Conservation (phyloP, 495 filamentous ascomycete genomes). For the Aspergillus haitiensis region DNA sequence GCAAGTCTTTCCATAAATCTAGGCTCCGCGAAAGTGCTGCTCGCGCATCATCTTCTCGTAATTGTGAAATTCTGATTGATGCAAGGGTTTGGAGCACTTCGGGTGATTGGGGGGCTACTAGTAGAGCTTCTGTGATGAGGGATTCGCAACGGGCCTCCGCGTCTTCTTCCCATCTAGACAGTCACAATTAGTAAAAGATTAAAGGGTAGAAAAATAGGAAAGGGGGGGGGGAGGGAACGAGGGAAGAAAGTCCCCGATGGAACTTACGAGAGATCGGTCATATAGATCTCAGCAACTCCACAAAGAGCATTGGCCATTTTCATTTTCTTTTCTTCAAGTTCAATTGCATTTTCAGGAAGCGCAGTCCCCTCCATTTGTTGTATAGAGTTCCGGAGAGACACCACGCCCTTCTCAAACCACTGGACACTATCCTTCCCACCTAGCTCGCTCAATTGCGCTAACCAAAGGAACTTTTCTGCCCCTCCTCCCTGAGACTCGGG, state of each 20-base stretch:
- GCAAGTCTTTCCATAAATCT: slow-evolving; percentile 72
- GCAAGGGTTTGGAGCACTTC: slow-evolving; percentile 93
- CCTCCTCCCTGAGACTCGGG: slow-evolving; percentile 69
- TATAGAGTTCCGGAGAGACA: slow-evolving; percentile 65
- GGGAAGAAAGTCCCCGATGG: no score
- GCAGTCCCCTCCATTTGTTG: slow-evolving; percentile 47
- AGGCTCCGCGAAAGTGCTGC: slow-evolving; percentile 75
- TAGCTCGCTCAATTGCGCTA: slow-evolving; percentile 87
- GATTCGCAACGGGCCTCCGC: slow-evolving; percentile 82
- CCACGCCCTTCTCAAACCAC: slow-evolving; percentile 85
- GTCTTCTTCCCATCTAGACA: slow-evolving; percentile 74
- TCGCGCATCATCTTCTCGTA: slow-evolving; percentile 70
- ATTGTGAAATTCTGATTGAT: slow-evolving; percentile 87
- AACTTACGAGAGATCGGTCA: slow-evolving; percentile 83
- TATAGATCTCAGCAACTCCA: slow-evolving; percentile 89
- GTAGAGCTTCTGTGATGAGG: slow-evolving; percentile 80
- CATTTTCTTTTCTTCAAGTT: slow-evolving; percentile 65
- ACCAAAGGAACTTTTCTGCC: slow-evolving; percentile 91
- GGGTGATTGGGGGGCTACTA: slow-evolving; percentile 69
- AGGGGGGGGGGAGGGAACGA: background rate
- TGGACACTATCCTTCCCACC: slow-evolving; percentile 79
- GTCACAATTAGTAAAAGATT: slow-evolving; percentile 15
- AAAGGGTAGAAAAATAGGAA: background rate
- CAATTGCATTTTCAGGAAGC: slow-evolving; percentile 40
- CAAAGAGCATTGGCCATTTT: slow-evolving; percentile 86